These are phyloP conservation scores for Opeltia flavorubescens DNA, from an alignment of 495 filamentous ascomycete genomes.

Conservation along the genomic window DNA sequence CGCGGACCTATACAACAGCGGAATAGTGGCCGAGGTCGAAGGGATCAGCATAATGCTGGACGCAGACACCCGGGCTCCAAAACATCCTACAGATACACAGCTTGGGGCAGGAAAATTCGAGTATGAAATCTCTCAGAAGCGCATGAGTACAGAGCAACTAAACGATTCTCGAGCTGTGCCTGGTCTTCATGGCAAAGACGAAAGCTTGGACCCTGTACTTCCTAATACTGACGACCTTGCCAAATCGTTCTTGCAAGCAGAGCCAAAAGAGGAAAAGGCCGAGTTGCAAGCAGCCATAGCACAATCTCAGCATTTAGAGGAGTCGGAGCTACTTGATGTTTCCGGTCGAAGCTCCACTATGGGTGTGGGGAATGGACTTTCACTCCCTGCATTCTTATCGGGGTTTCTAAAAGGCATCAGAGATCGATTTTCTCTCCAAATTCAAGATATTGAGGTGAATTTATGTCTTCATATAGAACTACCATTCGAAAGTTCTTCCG, in stretches of 20 bases:
- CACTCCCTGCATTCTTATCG: slow-evolving; percentile 68
- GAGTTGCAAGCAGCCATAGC: slow-evolving; percentile 65
- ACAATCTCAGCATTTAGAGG: slow-evolving; percentile 48
- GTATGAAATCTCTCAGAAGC: neutral
- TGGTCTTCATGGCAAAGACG: slow-evolving; percentile 5
- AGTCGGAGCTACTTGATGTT: slow-evolving; percentile 30
- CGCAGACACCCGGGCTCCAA: slow-evolving; percentile 4
- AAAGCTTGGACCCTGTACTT: slow-evolving; percentile 25
- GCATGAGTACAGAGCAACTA: slow-evolving; percentile 5
- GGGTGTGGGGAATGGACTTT: slow-evolving; percentile 59
- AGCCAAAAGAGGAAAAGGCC: slow-evolving; percentile 58
- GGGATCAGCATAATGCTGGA: slow-evolving; percentile 52
- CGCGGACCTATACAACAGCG: slow-evolving; percentile 64
- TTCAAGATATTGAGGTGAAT: slow-evolving; percentile 54
- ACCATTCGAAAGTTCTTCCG: slow-evolving; percentile 5
- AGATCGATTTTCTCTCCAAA: slow-evolving; percentile 60
- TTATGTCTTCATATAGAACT: slow-evolving; percentile 30
- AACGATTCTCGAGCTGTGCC: slow-evolving; percentile 5
- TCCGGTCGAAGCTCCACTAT: slow-evolving; percentile 48
- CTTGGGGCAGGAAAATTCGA: neutral
- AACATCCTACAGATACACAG: neutral
- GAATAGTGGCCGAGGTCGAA: slow-evolving; percentile 62
- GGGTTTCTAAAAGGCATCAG: slow-evolving; percentile 70
- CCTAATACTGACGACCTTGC: slow-evolving; percentile 76
- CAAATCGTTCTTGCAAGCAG: slow-evolving; percentile 71